Conservation (phyloP, 2,329 filamentous ascomycete species). For the Pyricularia sp. region DNA sequence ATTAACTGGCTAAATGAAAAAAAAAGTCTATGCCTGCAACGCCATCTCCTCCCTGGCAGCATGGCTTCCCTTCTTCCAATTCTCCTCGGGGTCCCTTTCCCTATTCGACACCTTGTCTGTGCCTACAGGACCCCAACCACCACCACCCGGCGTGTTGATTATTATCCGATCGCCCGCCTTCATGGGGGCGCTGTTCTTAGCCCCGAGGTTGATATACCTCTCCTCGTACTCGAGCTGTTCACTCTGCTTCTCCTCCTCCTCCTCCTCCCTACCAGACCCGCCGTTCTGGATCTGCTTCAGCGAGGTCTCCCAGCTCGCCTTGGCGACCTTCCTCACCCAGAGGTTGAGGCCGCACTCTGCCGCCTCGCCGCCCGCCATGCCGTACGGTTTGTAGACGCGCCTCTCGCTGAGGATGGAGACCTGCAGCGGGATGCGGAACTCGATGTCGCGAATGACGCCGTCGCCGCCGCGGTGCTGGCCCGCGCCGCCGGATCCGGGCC, state of each 20-base stretch:
- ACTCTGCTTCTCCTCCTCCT: constrained; percentile 10
- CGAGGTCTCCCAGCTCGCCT: constrained; percentile 5
- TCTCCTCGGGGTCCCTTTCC: constrained; percentile 39
- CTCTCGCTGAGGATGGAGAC: constrained; percentile 23
- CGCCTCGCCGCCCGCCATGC: constrained; percentile 18
- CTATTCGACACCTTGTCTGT: constrained; percentile 37
- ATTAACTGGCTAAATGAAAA: background rate
- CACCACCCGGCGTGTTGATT: constrained; percentile 64
- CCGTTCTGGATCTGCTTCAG: constrained; percentile 4
- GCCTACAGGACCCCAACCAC: constrained; percentile 57
- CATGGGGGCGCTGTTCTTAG: constrained; percentile 71
- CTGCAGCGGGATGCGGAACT: constrained; percentile 18
- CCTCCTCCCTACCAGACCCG: constrained; percentile 1
- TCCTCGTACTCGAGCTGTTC: constrained; percentile 34
- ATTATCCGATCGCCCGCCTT: constrained; percentile 65
- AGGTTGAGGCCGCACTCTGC: constrained; percentile 11
- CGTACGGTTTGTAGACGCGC: constrained; percentile 20
- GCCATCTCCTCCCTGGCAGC: constrained; percentile 43
- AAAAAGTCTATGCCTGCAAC: constrained; percentile 34
- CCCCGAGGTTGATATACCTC: constrained; percentile 57
- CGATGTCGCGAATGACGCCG: constrained; percentile 21
- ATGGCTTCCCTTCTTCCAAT: constrained; percentile 44
- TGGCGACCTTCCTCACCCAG: constrained; percentile 7
- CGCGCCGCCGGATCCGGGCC: constrained; percentile 16
- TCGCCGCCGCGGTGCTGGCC: constrained; percentile 20